A percentile compares a stretch with the other conserved stretches of the same genome.
These are phyloP conservation scores for Poa pratensis DNA, from an alignment of 176 grass and related monocot species.

Conservation along the genomic window DNA sequence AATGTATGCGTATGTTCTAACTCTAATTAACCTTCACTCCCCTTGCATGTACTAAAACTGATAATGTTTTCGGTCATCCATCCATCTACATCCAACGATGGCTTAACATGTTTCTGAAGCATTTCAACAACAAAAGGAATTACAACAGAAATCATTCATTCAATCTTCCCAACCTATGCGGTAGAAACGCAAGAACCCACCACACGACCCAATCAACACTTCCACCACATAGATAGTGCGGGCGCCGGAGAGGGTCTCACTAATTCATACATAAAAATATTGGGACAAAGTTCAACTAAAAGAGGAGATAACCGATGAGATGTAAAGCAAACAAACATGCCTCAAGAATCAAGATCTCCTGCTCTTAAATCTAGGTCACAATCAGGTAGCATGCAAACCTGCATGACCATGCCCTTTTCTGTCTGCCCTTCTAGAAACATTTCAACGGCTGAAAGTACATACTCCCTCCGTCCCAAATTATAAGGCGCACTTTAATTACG, in stretches of 20 bases:
- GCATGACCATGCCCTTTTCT: neutral
- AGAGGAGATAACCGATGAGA: neutral
- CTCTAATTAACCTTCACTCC: neutral
- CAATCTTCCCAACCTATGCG: neutral
- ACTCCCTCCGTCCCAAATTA: too few species aligned
- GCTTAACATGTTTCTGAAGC: neutral
- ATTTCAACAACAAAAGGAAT: neutral
- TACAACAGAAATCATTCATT: too few species aligned
- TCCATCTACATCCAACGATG: neutral
- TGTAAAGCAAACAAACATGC: neutral
- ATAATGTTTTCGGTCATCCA: neutral
- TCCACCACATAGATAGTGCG: neutral
- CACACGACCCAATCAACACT: neutral
- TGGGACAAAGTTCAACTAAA: neutral
- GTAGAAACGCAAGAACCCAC: neutral
- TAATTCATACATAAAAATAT: neutral
- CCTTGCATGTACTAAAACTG: neutral
- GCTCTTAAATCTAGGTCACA: neutral
- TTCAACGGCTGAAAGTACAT: neutral
- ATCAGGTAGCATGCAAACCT: neutral
- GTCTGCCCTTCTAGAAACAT: neutral
- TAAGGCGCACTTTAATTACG: too few species aligned
- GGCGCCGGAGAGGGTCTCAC: neutral
- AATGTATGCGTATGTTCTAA: neutral
- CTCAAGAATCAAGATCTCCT: too few species aligned